Percentiles rank a stretch among this genome's conserved stretches.
These are phyloP conservation scores for Biscogniauxia mediterranea DNA, from an alignment of 2,329 filamentous ascomycete genomes.

Conservation along the genomic window DNA sequence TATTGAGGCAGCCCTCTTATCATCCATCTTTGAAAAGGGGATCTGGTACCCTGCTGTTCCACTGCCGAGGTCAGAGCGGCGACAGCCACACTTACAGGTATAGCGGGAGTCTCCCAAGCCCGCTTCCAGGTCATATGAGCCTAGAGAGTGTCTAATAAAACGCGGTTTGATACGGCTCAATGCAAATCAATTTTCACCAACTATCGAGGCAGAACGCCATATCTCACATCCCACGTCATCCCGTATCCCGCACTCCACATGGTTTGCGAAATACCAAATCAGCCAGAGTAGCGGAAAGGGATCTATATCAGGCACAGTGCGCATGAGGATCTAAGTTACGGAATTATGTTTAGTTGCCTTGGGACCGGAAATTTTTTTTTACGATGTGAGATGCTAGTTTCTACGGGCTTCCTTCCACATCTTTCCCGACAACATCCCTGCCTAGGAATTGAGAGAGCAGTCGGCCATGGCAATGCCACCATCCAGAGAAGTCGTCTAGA, in stretches of 20 bases:
- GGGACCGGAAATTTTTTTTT: neutral
- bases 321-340: neutral
- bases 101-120: neutral
- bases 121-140: neutral
- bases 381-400: neutral
- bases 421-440: too few relatives aligned
- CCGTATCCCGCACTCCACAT: too few relatives aligned
- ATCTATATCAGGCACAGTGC: neutral
- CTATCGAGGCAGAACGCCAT: neutral
- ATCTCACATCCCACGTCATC: neutral
- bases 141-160: neutral
- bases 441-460: neutral
- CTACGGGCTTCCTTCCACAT: too few relatives aligned
- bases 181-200: neutral
- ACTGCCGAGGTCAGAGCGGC: slow-evolving; percentile 3
- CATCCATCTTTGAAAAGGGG: neutral
- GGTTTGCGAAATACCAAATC: neutral
- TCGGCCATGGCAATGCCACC: neutral
- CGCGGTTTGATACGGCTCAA: neutral
- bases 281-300: neutral
- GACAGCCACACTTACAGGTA: neutral
- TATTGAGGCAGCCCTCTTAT: neutral
- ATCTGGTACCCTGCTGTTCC: slow-evolving; percentile 1
- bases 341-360: neutral
- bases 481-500: neutral